Evolutionary conservation across 2,329 filamentous ascomycete species (phyloP).

Genomic region (Helotiales sp.): DNA sequence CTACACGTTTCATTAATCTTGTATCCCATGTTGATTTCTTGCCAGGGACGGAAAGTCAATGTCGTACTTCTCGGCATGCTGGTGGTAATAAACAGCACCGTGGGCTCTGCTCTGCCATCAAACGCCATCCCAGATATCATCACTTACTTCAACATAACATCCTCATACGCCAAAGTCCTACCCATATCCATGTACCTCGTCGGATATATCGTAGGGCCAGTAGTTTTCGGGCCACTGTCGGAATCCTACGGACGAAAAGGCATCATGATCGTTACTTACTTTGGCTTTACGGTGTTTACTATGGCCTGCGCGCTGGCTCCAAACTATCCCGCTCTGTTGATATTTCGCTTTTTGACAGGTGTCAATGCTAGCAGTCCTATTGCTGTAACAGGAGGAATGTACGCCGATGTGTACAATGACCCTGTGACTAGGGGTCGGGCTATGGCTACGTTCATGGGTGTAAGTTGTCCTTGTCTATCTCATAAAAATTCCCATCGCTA

Average conservation of each 20-base stretch:
- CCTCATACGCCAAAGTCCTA: constrained; percentile 48
- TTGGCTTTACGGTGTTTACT: constrained; percentile 69
- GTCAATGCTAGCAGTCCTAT: constrained; percentile 63
- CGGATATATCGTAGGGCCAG: constrained; percentile 61
- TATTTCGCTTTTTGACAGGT: constrained; percentile 66
- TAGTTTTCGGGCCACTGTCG: constrained; percentile 68
- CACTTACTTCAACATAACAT: constrained; percentile 60
- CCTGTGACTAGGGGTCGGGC: constrained; percentile 60
- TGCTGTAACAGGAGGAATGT: constrained; percentile 64
- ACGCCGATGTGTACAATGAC: constrained; percentile 69
- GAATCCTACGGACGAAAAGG: constrained; percentile 67
- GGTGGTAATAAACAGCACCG: constrained; percentile 70
- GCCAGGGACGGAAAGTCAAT: constrained; percentile 57
- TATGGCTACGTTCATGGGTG: constrained; percentile 68
- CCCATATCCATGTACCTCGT: constrained; percentile 68
- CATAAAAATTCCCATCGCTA: background rate
- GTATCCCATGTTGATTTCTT: background rate
- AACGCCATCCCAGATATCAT: constrained; percentile 65
- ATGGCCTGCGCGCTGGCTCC: constrained; percentile 67
- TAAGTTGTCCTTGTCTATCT: constrained; percentile 40
- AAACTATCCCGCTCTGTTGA: constrained; percentile 66
- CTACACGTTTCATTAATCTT: background rate
- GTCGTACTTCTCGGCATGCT: constrained; percentile 61
- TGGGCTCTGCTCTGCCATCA: constrained; percentile 67
- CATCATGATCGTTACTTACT: constrained; percentile 67